phyloP scores from a whole-genome alignment of 768 basidiomycete species.

The Hypsizygus marmoreus region DNA sequence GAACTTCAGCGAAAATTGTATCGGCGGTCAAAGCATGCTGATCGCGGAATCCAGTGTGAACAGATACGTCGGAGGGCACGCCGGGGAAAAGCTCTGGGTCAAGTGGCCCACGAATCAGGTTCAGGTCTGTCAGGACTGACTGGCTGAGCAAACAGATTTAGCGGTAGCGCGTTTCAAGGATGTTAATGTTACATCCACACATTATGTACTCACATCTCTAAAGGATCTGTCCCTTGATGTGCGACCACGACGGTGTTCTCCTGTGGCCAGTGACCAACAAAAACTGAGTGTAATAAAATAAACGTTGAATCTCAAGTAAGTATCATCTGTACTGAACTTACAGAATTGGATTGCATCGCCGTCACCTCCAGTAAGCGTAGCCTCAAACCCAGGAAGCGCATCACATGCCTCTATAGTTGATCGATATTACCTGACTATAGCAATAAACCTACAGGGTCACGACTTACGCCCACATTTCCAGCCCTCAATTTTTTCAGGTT shows the following conservation, averaged over 20 bases:
- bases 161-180: neutral
- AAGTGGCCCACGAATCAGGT: constrained; percentile 39
- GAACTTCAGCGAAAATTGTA: constrained; percentile 43
- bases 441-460: neutral
- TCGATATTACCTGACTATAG: neutral
- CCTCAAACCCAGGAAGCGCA: constrained; percentile 31
- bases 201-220: constrained; percentile 40
- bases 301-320: no score
- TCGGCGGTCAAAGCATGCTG: constrained; percentile 41
- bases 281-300: neutral
- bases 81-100: constrained; percentile 52
- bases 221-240: constrained; percentile 55
- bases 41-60: constrained; percentile 52
- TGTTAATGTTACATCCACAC: neutral
- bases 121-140: constrained; percentile 48
- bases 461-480: constrained; percentile 33
- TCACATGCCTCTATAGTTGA: constrained; percentile 27
- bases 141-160: constrained; percentile 30
- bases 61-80: constrained; percentile 37
- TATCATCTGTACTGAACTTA: constrained; percentile 14
- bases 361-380: constrained; percentile 32
- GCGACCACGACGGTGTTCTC: constrained; percentile 47
- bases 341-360: constrained; percentile 34
- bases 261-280: constrained; percentile 49
- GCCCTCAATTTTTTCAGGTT: constrained; percentile 23